A percentile compares a stretch with the other conserved stretches of the same genome.
Conservation (phyloP, 1,139 yeast genomes). For the Candida sanyaensis region DNA sequence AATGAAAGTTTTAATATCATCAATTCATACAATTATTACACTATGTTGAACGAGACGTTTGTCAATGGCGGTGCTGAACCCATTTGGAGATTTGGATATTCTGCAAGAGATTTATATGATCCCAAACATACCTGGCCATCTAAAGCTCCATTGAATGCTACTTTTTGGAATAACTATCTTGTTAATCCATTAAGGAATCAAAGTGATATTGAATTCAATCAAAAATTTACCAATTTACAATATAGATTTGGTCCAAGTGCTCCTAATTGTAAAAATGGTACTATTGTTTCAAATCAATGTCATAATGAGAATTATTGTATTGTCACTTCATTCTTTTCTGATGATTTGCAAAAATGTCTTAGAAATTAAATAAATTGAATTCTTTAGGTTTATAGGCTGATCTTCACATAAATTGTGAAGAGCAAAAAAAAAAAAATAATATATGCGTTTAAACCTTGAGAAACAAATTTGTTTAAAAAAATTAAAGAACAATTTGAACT, state of each 20-base stretch:
- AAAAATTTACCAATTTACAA: conserved; percentile 46
- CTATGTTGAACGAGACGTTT: conserved; percentile 54
- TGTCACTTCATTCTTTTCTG: conserved; percentile 12
- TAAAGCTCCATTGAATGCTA: conserved; percentile 56
- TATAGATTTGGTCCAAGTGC: conserved; percentile 55
- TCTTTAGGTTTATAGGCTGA: neutral
- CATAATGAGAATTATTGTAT: conserved; percentile 42
- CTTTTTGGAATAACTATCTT: conserved; percentile 55
- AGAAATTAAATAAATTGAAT: neutral
- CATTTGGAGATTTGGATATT: conserved; percentile 55
- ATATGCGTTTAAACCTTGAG: too few relatives aligned
- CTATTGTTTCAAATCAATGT: conserved; percentile 9
- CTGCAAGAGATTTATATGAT: conserved; percentile 54
- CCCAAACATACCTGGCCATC: conserved; percentile 49
- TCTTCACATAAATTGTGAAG: too few relatives aligned
- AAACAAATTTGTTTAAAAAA: too few relatives aligned
- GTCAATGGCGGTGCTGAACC: conserved; percentile 52
- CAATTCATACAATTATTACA: conserved; percentile 60
- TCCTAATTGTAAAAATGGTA: conserved; percentile 40
- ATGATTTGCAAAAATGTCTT: conserved; percentile 13
- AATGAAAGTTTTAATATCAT: conserved; percentile 60
- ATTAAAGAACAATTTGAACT: too few relatives aligned
- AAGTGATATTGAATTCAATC: conserved; percentile 43
- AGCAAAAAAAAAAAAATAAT: too few relatives aligned
- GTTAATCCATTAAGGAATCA: conserved; percentile 33